Conservation (phyloP, 306 rosid species). For the Fragaria nilgerrensis region DNA sequence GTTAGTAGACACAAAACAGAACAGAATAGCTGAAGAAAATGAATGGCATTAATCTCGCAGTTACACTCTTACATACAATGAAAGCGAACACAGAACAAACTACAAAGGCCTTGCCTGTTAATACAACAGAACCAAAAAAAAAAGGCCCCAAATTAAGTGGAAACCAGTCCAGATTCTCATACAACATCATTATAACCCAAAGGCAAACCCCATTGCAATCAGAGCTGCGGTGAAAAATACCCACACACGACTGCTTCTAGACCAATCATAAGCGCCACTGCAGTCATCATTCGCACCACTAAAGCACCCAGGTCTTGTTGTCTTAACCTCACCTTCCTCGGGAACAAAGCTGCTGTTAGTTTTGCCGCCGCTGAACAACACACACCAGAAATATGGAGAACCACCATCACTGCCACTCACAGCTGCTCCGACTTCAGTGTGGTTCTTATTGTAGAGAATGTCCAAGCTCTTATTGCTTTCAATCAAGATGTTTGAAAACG, state of each 20-base stretch:
- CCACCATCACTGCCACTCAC: constrained; percentile 84
- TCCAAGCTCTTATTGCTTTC: constrained; percentile 66
- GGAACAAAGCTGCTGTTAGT: constrained; percentile 57
- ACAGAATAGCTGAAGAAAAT: constrained; percentile 2
- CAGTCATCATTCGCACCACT: constrained; percentile 84
- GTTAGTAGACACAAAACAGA: not conserved
- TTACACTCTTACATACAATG: constrained; percentile 24
- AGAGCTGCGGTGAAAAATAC: constrained; percentile 38
- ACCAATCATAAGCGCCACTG: constrained; percentile 51
- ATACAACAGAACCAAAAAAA: constrained; percentile 19
- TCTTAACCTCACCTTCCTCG: constrained; percentile 65
- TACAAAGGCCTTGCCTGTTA: constrained; percentile 34
- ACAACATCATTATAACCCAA: constrained; percentile 43
- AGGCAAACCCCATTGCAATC: constrained; percentile 39
- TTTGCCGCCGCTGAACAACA: constrained; percentile 76
- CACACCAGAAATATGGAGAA: constrained; percentile 92
- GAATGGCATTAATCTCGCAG: constrained; percentile 24
- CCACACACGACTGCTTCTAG: constrained; percentile 38
- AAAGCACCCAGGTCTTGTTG: constrained; percentile 81
- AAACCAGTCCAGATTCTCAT: constrained; percentile 20
- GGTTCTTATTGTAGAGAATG: constrained; percentile 63
- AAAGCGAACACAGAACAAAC: constrained; percentile 24
- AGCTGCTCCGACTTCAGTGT: constrained; percentile 90
- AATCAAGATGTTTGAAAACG: constrained; percentile 71
- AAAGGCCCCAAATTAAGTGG: constrained; percentile 18